Evolutionary conservation across 2,329 filamentous ascomycete species (phyloP), one percentile per base, ranked within the genome.

Genomic region (Zymoseptoria passerinii): DNA sequence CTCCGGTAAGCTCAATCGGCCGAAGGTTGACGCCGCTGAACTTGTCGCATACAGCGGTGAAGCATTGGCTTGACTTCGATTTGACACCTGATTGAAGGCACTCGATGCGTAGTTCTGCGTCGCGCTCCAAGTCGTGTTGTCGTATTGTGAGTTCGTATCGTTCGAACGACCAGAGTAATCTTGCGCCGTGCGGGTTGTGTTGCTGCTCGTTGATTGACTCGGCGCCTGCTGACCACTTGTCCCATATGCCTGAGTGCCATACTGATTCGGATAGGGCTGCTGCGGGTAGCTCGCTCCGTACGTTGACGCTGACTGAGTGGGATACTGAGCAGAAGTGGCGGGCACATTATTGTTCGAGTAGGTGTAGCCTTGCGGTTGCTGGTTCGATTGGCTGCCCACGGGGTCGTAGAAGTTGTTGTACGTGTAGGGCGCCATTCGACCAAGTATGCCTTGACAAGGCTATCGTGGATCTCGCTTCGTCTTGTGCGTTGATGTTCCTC

Each of bases 361-460:
- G 19, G 57, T 63, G 48, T 68, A 65, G 23, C 59, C 57, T 44
- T 63, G 60, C 23, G 63, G 50, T n/a, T 59, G 57, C 35, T 62
- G 64, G 54, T 68, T 67, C 10, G 67, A 58, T 58, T 70, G 68
- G 51, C 69, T 71, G 9, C 68, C 68, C 6, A 66, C 67, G 4
- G 70, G 66, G 51, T 70, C 68, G 60, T 72, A 71, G 63, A 67
- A 70, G 60, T 60, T 67, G 13, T 58, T 65, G 56, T 63, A 59
- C 56, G 67, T 68, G 64, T 70, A 72, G 1, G 62, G 65, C 48
- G 66, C 64, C 68, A 70, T 68, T 19, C 28, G 50, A 23, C 5
- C 2, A 1, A 16, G 5, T 16, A 44, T 13, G 35, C n/a, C 35
- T 44, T 16, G 35, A 44, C 35, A 16, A 44, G 35, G 35, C 35